A percentile compares a stretch with the other conserved stretches of the same genome.
Evolutionary conservation across 2,329 filamentous ascomycete genomes (phyloP).

Genomic region (Pseudogymnoascus sp.): DNA sequence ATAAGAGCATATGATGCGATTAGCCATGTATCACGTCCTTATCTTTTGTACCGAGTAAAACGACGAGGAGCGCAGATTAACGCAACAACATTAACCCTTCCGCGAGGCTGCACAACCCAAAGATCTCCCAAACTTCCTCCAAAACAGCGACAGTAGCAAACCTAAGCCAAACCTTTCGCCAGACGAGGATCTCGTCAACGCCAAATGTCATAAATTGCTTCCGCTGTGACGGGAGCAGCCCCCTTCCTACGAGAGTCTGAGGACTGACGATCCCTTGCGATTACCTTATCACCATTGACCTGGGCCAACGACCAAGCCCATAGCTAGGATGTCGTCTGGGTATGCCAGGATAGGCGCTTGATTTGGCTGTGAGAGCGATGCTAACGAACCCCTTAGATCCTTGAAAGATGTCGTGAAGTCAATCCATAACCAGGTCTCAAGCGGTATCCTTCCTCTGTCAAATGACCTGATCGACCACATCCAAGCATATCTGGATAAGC

Average conservation of each 20-base stretch:
- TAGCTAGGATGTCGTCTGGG: constrained; percentile 4
- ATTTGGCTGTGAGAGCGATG: not conserved
- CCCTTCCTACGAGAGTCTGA: not conserved
- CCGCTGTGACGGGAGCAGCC: constrained; percentile 6
- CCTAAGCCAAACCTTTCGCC: not conserved
- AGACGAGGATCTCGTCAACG: not conserved
- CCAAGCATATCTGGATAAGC: constrained; percentile 60
- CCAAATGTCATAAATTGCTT: not conserved
- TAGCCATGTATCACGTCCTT: constrained; percentile 5
- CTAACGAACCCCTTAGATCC: constrained; percentile 19
- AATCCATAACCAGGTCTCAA: constrained; percentile 44
- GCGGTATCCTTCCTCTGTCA: constrained; percentile 55
- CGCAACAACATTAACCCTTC: constrained; percentile 8
- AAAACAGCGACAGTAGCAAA: not conserved
- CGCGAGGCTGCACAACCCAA: not conserved
- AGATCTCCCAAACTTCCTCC: not conserved
- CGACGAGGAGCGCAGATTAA: not conserved
- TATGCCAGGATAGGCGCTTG: not conserved
- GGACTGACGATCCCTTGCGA: not conserved
- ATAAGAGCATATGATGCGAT: constrained; percentile 9
- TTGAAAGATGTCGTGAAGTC: constrained; percentile 55
- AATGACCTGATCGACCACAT: constrained; percentile 57
- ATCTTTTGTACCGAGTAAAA: not conserved
- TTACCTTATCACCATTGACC: not conserved
- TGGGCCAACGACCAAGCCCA: not conserved